A percentile compares a stretch with the other conserved stretches of the same genome.
Conservation (phyloP, 495 filamentous ascomycete species). For the Penicillium atrosanguineum region DNA sequence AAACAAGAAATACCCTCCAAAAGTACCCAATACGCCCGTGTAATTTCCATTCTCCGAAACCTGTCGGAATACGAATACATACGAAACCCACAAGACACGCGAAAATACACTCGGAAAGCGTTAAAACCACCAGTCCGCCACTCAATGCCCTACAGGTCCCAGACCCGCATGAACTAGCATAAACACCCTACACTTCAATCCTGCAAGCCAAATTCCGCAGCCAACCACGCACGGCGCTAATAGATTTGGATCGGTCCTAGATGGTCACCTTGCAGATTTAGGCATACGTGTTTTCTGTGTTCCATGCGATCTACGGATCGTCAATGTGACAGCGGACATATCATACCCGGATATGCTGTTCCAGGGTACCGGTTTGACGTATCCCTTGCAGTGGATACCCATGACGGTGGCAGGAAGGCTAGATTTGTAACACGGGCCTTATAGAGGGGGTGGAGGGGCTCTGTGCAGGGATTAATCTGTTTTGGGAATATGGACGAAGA, state of each 20-base stretch:
- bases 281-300: neutral
- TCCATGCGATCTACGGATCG: neutral
- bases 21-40: neutral
- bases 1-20: neutral
- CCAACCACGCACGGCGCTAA: neutral
- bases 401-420: neutral
- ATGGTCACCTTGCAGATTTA: neutral
- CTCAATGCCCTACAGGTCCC: neutral
- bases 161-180: slow-evolving; percentile 10
- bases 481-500: neutral
- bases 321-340: neutral
- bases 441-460: neutral
- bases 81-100: neutral
- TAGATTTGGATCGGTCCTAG: slow-evolving; percentile 2
- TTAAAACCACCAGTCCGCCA: neutral
- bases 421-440: neutral
- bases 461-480: neutral
- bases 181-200: neutral
- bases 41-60: neutral
- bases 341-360: neutral
- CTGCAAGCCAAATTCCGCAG: neutral
- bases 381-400: slow-evolving; percentile 10
- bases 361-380: slow-evolving; percentile 4
- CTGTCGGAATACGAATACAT: neutral
- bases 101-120: neutral